Evolutionary conservation across 495 filamentous ascomycete genomes (phyloP), one percentile per base, ranked within the genome.

Genomic region (Pseudomonodictys pantanalensis): DNA sequence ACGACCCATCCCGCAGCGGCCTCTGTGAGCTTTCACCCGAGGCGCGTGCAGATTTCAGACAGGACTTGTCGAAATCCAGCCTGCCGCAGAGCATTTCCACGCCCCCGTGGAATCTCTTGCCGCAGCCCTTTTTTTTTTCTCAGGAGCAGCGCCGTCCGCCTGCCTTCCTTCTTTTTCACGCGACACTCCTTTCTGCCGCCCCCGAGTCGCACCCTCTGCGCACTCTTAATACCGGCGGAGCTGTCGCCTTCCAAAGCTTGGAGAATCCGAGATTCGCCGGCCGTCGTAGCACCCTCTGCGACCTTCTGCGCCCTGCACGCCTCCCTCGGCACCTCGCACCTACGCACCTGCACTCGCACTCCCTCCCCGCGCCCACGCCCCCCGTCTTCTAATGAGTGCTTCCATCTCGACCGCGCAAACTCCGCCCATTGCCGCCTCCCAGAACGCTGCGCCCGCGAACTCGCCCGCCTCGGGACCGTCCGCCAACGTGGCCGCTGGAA

Each of bases 381-480:
- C 52, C 28, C n/a, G 12, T 26, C 55, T 63, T 70, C 70, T 74
- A 71, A 75, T 75, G 73, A 75, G 72, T 55, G 71, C 72, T 67
- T 68, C 72, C 45, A 68, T 72, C 45, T 65, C 72, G 33, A 55
- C 61, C 53, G 69, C 69, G 64, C 75, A 78, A 72, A 67, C 65
- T 50, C 73, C 76, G 73, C 71, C 62, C 68, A 75, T 74, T 75
- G 79, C 76, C 75, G 73, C 72, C 73, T 78, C 79, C 75, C 78
- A 78, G 72, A 76, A 72, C 79, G 75, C 76, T 77, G 75, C 73
- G 74, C 75, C 69, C 74, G 75, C 81, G 64, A 78, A 77, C 58
- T 69, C 84, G 75, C 78, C 84, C 75, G 73, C 79, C 64, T 79
- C 80, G 76, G 84, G 78, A 75, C 77, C 79, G 72, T 78, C 84